These are phyloP conservation scores for Kuraishia floccosa DNA, from an alignment of 805 yeast genomes.

Conservation along the genomic window DNA sequence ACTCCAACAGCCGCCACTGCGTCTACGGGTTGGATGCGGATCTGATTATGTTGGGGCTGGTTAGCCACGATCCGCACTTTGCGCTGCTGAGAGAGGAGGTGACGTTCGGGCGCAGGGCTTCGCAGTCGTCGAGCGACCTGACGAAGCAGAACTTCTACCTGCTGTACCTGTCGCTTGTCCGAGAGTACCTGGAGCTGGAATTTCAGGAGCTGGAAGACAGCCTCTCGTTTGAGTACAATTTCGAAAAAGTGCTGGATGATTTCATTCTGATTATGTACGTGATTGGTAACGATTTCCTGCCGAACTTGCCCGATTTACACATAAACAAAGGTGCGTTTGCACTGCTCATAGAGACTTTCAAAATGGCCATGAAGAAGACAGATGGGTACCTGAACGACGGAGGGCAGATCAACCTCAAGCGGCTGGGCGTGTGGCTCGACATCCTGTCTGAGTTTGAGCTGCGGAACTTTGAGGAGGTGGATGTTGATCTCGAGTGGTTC, in stretches of 20 bases:
- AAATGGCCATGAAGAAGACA: slow-evolving; percentile 55
- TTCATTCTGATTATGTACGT: slow-evolving; percentile 86
- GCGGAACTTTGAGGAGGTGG: slow-evolving; percentile 75
- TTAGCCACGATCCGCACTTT: slow-evolving; percentile 93
- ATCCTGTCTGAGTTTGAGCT: slow-evolving; percentile 70
- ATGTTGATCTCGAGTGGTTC: slow-evolving; percentile 86
- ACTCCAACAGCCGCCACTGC: slow-evolving; percentile 83
- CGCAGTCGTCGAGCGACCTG: slow-evolving; percentile 30
- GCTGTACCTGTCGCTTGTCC: slow-evolving; percentile 73
- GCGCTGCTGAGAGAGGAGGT: slow-evolving; percentile 94
- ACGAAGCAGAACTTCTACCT: slow-evolving; percentile 74
- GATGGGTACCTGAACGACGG: slow-evolving; percentile 81
- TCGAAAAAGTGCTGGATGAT: slow-evolving; percentile 87
- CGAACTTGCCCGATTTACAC: slow-evolving; percentile 89
- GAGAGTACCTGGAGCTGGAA: slow-evolving; percentile 88
- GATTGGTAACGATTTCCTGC: slow-evolving; percentile 96
- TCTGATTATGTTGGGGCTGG: slow-evolving; percentile 84
- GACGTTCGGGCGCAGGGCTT: slow-evolving; percentile 49
- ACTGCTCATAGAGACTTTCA: slow-evolving; percentile 79
- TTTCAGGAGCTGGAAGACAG: slow-evolving; percentile 59
- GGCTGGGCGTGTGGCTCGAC: slow-evolving; percentile 68
- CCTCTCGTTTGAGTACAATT: slow-evolving; percentile 60
- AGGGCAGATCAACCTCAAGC: slow-evolving; percentile 68
- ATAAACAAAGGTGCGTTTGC: slow-evolving; percentile 96
- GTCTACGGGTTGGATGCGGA: slow-evolving; percentile 95